phyloP scores from a whole-genome alignment of 768 basidiomycete genomes.

The Suillus weaverae region DNA sequence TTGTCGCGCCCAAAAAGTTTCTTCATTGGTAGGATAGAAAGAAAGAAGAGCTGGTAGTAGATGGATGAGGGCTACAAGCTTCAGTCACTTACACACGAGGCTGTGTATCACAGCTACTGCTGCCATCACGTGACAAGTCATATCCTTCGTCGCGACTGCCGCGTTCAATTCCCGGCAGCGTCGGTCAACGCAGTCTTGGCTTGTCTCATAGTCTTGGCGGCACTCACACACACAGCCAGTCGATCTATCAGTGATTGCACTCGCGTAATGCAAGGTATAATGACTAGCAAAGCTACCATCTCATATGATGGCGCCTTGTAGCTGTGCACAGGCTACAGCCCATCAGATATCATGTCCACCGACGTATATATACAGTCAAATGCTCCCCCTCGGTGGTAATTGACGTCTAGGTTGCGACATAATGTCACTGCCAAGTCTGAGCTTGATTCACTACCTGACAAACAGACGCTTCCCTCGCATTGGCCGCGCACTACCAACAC shows the following conservation, averaged over 20 bases:
- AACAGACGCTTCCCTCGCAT: constrained; percentile 73
- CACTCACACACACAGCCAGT: not conserved
- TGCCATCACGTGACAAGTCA: constrained; percentile 7
- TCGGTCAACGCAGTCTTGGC: not conserved
- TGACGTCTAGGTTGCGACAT: not conserved
- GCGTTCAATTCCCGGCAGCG: not conserved
- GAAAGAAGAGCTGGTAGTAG: not conserved
- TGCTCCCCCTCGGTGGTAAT: not conserved
- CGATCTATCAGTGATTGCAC: not conserved
- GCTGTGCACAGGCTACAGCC: not conserved
- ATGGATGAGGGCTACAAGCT: constrained; percentile 6
- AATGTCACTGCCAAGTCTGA: not conserved
- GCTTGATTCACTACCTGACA: constrained; percentile 29
- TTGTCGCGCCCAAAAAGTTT: constrained; percentile 59
- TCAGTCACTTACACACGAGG: constrained; percentile 6
- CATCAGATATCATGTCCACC: not conserved
- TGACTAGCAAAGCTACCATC: not conserved
- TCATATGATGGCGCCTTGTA: not conserved
- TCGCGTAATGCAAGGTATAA: not conserved
- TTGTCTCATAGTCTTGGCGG: not conserved
- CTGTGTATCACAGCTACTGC: constrained; percentile 13
- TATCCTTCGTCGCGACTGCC: constrained; percentile 1
- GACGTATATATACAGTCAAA: not conserved
- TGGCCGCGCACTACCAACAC: constrained; percentile 76
- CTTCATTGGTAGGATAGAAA: constrained; percentile 43